Base-by-base conservation (phyloP, 176 grass and related monocot genomes). In the Avena eriantha region DNA sequence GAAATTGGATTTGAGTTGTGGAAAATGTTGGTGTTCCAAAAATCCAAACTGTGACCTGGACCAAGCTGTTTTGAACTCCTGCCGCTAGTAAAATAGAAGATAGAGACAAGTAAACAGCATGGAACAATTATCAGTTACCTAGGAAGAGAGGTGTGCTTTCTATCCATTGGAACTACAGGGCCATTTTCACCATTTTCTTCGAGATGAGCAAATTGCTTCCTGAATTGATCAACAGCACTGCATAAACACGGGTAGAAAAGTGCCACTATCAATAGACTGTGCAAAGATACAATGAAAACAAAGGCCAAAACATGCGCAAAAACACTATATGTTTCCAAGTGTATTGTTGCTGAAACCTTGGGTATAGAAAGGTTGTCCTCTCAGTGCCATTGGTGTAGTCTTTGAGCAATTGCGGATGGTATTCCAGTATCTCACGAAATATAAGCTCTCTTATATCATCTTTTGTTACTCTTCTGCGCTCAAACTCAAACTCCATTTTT, bases 401-500 rank as follows among this genome's bases (percentile, higher is more conserved):
- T 82, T 99, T 99, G 33, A 99, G 90, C 85, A 99, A 89, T 73
- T 99, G 97, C 1, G 94, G 92, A 87, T 99, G 97, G 69, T 99
- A 99, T 79, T 99, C 94, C 90, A 99, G 67, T 91, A 94, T 99
- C 66, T 99, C 97, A 83, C 87, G 87, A 73, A 99, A 99, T 70
- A 99, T 99, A 57, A 99, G 82, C 85, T 99, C 97, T 67, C 92
- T 88, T 81, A 99, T 91, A 70, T 99, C 97, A 86, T 96, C 97
- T 86, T 99, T 94, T 50, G 97, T 96, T 46, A 99, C 97, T 89
- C 97, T 91, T 84, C 90, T 92, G 53, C 92, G 86, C 78, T 99
- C 97, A 81, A 99, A 99, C 69, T 99, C 97, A 76, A 99, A 99
- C 81, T 99, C 97, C 94, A 99, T 94, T 79, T 99, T 99, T 54